phyloP scores from a whole-genome alignment of 2,329 filamentous ascomycete species.

The Talaromyces islandicus region DNA sequence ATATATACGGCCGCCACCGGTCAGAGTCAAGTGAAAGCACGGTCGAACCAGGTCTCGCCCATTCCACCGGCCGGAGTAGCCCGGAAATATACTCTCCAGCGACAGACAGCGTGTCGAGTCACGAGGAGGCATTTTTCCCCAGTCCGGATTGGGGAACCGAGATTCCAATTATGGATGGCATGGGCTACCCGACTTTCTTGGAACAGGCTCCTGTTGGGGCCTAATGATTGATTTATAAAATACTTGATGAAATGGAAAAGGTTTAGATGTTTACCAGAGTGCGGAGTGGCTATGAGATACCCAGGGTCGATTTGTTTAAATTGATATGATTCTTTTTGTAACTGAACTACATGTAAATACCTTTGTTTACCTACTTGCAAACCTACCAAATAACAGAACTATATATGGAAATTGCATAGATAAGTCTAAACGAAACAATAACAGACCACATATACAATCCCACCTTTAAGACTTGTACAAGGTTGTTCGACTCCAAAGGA shows the following conservation, averaged over 20 bases:
- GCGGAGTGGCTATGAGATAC: background rate
- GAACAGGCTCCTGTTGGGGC: background rate
- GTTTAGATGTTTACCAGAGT: background rate
- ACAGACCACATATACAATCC: background rate
- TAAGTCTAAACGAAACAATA: background rate
- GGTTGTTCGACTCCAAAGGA: too few species aligned
- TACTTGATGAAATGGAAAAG: background rate
- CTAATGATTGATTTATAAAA: background rate
- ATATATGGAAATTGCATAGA: background rate
- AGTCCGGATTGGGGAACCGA: conserved; percentile 4
- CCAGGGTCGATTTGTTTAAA: background rate
- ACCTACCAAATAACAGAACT: background rate
- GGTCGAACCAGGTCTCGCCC: background rate
- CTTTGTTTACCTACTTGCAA: background rate
- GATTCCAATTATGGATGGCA: conserved; percentile 6
- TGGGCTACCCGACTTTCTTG: conserved; percentile 4
- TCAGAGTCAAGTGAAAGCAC: background rate
- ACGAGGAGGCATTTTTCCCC: background rate
- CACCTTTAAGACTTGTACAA: background rate
- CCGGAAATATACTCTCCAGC: background rate
- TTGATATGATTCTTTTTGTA: background rate
- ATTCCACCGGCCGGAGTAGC: background rate
- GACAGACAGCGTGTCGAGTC: conserved; percentile 2
- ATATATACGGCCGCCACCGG: background rate
- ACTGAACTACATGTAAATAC: background rate